phyloP scores from a whole-genome alignment of 2,329 filamentous ascomycete genomes.

The Gaeumannomyces sp. region DNA sequence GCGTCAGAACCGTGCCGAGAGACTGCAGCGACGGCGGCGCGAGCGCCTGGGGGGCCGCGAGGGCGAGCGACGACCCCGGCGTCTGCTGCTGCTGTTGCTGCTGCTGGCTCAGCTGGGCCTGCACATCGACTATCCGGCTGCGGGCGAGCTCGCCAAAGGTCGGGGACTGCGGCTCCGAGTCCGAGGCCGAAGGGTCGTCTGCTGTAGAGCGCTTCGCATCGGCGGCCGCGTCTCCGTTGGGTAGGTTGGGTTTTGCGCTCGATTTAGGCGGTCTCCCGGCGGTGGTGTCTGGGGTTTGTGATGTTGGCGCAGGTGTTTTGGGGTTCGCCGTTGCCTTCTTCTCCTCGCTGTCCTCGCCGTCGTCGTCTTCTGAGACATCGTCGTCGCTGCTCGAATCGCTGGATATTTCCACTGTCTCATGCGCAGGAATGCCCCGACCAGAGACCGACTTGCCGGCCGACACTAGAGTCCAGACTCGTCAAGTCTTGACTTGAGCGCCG shows the following conservation, averaged over 20 bases:
- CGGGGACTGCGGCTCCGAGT: constrained; percentile 48
- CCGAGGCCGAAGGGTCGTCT: constrained; percentile 23
- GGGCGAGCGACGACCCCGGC: constrained; percentile 21
- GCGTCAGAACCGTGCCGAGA: constrained; percentile 84
- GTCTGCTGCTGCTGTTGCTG: constrained; percentile 15
- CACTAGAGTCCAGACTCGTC: constrained; percentile 53
- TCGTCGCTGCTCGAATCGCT: constrained; percentile 45
- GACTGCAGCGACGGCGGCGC: constrained; percentile 68
- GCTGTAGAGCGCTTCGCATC: constrained; percentile 25
- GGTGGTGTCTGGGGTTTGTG: constrained; percentile 4
- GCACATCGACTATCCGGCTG: constrained; percentile 11
- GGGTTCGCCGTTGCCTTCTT: constrained; percentile 8
- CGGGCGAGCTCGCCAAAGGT: constrained; percentile 85
- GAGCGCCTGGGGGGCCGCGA: constrained; percentile 34
- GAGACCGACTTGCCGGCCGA: constrained; percentile 28
- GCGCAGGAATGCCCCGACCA: constrained; percentile 15
- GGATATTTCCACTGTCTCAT: constrained; percentile 49
- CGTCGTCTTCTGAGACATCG: constrained; percentile 38
- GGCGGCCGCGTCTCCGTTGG: constrained; percentile 21
- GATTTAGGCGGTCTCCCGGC: not conserved
- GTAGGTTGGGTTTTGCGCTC: not conserved
- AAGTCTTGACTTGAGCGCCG: constrained; percentile 42
- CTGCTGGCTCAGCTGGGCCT: constrained; percentile 17
- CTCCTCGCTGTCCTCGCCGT: constrained; percentile 13
- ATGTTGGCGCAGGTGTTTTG: constrained; percentile 11